Evolutionary conservation across 2,329 filamentous ascomycete species (phyloP).

Genomic region (Ilyonectria mors-panacis): DNA sequence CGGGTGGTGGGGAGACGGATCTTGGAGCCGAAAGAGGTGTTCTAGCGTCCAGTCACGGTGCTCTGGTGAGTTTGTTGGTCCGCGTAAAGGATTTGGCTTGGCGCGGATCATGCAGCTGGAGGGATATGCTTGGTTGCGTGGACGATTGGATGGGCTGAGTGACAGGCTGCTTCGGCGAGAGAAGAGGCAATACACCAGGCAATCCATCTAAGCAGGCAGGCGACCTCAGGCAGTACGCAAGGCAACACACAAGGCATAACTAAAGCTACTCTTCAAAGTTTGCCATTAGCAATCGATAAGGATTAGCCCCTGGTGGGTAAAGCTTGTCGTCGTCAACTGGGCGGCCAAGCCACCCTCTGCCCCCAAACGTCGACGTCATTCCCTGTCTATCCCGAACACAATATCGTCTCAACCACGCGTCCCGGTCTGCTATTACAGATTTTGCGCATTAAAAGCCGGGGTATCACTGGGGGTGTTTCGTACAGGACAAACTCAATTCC

Average conservation of each 20-base stretch:
- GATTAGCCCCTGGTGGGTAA: not conserved
- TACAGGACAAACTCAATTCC: not conserved
- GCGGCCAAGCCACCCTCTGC: conserved; percentile 2
- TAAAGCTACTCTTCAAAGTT: not conserved
- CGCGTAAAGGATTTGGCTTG: not conserved
- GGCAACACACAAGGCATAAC: not conserved
- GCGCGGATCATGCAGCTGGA: not conserved
- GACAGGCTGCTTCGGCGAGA: not conserved
- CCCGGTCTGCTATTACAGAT: not conserved
- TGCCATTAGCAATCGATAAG: not conserved
- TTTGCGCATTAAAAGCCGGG: not conserved
- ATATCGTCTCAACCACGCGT: not conserved
- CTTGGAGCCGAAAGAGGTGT: not conserved
- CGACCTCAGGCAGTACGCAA: not conserved
- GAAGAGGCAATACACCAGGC: not conserved
- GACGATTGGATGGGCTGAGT: not conserved
- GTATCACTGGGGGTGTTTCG: not conserved
- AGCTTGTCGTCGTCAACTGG: not conserved
- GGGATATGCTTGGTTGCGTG: not conserved
- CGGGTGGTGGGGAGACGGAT: not conserved
- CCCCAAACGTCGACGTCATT: conserved; percentile 2
- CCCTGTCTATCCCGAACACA: conserved; percentile 1
- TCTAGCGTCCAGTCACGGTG: not conserved
- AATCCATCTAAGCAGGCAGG: not conserved
- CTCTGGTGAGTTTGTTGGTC: not conserved